These are phyloP conservation scores for Alternaria ethzedia DNA, from an alignment of 2,329 filamentous ascomycete species.

Conservation along the genomic window DNA sequence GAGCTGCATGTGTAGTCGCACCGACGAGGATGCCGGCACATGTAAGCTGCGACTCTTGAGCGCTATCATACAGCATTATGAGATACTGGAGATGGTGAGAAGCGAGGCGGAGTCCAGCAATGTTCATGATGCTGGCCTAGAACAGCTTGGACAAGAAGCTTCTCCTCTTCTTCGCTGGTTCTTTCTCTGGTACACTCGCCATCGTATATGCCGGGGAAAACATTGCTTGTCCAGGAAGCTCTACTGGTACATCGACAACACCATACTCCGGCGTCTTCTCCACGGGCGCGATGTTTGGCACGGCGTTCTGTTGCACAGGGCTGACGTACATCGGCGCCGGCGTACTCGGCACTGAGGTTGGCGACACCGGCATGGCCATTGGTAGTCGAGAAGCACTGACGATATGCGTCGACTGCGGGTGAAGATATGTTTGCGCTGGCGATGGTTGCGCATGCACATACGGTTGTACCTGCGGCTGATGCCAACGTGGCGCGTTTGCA, in stretches of 20 bases:
- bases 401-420: slow-evolving; percentile 10
- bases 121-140: neutral
- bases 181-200: neutral
- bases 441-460: slow-evolving; percentile 10
- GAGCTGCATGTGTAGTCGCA: slow-evolving; percentile 1
- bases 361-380: slow-evolving; percentile 9
- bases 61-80: neutral
- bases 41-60: neutral
- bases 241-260: slow-evolving; percentile 26
- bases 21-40: neutral
- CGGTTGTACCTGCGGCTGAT: slow-evolving; percentile 2
- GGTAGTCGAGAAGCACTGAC: slow-evolving; percentile 3
- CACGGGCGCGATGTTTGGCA: slow-evolving; percentile 11
- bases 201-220: slow-evolving; percentile 17
- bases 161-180: slow-evolving; percentile 29
- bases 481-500: slow-evolving; percentile 9
- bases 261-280: slow-evolving; percentile 15
- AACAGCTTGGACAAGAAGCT: slow-evolving; percentile 33
- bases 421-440: slow-evolving; percentile 13
- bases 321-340: slow-evolving; percentile 16
- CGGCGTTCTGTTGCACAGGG: slow-evolving; percentile 12
- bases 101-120: neutral
- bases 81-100: neutral
- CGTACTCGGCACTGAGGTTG: slow-evolving; percentile 22
- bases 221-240: slow-evolving; percentile 20